Conservation (phyloP, 169 alveolate genomes). For the Cryptosporidium andersoni region DNA sequence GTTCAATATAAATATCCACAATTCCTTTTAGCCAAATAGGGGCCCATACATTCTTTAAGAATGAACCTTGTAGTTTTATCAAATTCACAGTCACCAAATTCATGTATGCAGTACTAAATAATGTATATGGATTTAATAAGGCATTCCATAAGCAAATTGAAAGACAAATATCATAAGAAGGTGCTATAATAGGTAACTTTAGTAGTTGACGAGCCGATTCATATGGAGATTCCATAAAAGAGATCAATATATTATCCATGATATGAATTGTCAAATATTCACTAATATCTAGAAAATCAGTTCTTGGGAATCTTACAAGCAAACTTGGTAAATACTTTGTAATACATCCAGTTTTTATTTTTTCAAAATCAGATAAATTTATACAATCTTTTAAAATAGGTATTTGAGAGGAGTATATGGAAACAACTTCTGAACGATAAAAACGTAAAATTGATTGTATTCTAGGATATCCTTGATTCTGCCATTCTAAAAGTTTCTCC, state of each 20-base stretch:
- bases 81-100: constrained; percentile 30
- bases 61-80: constrained; percentile 19
- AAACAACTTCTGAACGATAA: constrained; percentile 29
- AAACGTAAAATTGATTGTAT: constrained; percentile 43
- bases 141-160: constrained; percentile 49
- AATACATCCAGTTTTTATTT: constrained; percentile 9
- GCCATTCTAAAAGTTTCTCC: constrained; percentile 36
- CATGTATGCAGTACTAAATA: constrained; percentile 3
- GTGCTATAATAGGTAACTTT: constrained; percentile 30
- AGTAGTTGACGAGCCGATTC: constrained; percentile 63
- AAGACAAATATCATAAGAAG: constrained; percentile 51
- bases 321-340: constrained; percentile 17
- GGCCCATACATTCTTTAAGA: constrained; percentile 30
- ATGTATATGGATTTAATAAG: constrained; percentile 32
- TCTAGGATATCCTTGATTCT: constrained; percentile 33
- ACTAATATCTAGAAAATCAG: constrained; percentile 28
- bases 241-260: constrained; percentile 34
- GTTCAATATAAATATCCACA: not conserved
- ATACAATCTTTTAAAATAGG: not conserved
- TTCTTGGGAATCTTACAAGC: constrained; percentile 21
- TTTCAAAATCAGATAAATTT: no score
- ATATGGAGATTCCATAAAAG: constrained; percentile 40
- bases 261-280: constrained; percentile 4
- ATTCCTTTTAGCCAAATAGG: constrained; percentile 32
- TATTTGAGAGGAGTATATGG: constrained; percentile 33